phyloP scores from a whole-genome alignment of 805 yeast genomes.

The Kuraishia borneana region DNA sequence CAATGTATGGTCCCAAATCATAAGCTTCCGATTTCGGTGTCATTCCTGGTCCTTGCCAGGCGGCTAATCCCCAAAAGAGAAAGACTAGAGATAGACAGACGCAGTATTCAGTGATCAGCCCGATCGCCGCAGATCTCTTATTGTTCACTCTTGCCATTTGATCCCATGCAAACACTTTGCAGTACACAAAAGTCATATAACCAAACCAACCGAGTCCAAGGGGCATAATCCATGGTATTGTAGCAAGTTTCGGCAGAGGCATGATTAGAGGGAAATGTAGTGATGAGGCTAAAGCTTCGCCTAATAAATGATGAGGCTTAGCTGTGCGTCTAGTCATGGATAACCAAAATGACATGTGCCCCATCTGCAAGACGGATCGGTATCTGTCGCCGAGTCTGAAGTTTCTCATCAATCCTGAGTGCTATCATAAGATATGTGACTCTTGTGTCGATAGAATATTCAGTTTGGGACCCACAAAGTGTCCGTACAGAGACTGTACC shows the following conservation, averaged over 20 bases:
- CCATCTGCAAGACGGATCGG: slow-evolving; percentile 91
- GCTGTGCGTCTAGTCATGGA: too few relatives aligned
- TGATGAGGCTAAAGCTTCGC: too few relatives aligned
- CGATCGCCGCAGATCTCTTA: slow-evolving; percentile 16
- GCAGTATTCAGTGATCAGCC: slow-evolving; percentile 18
- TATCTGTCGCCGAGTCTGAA: slow-evolving; percentile 89
- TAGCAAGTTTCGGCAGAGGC: too few relatives aligned
- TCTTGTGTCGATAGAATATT: slow-evolving; percentile 94
- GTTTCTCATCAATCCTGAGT: slow-evolving; percentile 90
- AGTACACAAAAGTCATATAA: slow-evolving; percentile 16
- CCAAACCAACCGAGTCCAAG: slow-evolving; percentile 10
- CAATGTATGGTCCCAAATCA: slow-evolving; percentile 8
- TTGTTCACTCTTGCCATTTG: slow-evolving; percentile 32
- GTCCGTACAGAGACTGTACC: slow-evolving; percentile 90
- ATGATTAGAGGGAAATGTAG: too few relatives aligned
- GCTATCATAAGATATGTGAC: slow-evolving; percentile 96
- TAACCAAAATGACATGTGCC: slow-evolving; percentile 46
- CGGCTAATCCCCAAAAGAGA: slow-evolving; percentile 32
- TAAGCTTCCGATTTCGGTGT: slow-evolving; percentile 26
- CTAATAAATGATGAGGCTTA: too few relatives aligned
- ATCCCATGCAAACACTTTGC: slow-evolving; percentile 15
- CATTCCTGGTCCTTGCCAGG: slow-evolving; percentile 49
- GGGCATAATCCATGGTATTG: too few relatives aligned
- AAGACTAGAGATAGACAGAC: slow-evolving; percentile 15
- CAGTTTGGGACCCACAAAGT: slow-evolving; percentile 90